These are phyloP conservation scores for Leccinum rimulosum DNA, from an alignment of 768 basidiomycete species.

Conservation along the genomic window DNA sequence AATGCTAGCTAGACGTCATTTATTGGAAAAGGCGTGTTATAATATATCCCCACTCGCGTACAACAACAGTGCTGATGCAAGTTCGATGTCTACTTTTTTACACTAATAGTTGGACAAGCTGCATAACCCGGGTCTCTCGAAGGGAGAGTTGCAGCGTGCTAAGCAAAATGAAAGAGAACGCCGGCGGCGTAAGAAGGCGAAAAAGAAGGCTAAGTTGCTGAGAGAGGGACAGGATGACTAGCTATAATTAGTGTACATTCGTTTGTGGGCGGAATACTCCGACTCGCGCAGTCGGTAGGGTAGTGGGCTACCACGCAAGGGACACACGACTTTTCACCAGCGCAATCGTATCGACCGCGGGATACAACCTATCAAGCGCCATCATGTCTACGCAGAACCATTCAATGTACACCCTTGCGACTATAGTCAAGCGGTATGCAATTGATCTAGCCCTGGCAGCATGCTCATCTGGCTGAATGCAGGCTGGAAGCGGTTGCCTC, in stretches of 20 bases:
- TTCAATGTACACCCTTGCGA: constrained; percentile 66
- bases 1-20: constrained; percentile 65
- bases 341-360: neutral
- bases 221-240: constrained; percentile 27
- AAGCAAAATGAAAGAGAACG: constrained; percentile 76
- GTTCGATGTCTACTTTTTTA: constrained; percentile 1
- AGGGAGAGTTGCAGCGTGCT: constrained; percentile 63
- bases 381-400: constrained; percentile 38
- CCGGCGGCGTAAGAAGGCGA: constrained; percentile 73
- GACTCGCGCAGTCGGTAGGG: constrained; percentile 8
- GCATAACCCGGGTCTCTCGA: constrained; percentile 75
- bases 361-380: neutral
- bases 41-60: constrained; percentile 19
- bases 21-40: constrained; percentile 72
- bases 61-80: constrained; percentile 19
- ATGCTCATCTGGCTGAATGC: constrained; percentile 4
- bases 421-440: constrained; percentile 78
- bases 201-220: constrained; percentile 50
- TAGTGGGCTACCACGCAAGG: neutral
- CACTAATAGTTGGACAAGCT: constrained; percentile 61
- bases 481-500: constrained; percentile 93
- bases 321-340: neutral
- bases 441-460: constrained; percentile 4
- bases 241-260: neutral
- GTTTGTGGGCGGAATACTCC: constrained; percentile 21